Conservation (phyloP, 2,329 filamentous ascomycete genomes). For the Xylariaceae sp. region DNA sequence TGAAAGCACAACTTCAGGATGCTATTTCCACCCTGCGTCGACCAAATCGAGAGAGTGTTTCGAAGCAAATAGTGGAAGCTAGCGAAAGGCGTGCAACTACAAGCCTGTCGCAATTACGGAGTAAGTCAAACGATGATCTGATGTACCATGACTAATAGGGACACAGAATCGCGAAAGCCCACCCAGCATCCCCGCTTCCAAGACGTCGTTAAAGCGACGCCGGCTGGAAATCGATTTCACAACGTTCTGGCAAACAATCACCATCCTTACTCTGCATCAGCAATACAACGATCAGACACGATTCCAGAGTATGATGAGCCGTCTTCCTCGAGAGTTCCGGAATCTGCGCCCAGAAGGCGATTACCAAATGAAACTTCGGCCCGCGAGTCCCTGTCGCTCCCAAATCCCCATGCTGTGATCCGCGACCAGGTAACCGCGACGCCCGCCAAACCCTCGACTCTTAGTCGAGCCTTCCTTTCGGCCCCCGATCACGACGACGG, state of each 20-base stretch:
- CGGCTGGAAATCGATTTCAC: slow-evolving; percentile 53
- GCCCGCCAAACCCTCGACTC: slow-evolving; percentile 19
- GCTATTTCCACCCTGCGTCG: slow-evolving; percentile 73
- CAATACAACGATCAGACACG: slow-evolving; percentile 18
- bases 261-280: slow-evolving; percentile 26
- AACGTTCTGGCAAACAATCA: slow-evolving; percentile 39
- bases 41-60: slow-evolving; percentile 70
- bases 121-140: slow-evolving; percentile 37
- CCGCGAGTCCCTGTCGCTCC: slow-evolving; percentile 29
- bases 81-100: slow-evolving; percentile 58
- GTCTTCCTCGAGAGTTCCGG: slow-evolving; percentile 41
- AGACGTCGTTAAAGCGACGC: slow-evolving; percentile 56
- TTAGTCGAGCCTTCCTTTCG: slow-evolving; percentile 20
- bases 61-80: slow-evolving; percentile 64
- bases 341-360: slow-evolving; percentile 38
- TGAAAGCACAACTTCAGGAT: slow-evolving; percentile 69
- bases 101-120: slow-evolving; percentile 45
- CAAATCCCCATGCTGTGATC: slow-evolving; percentile 23
- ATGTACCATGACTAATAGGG: slow-evolving; percentile 28
- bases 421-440: slow-evolving; percentile 23
- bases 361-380: slow-evolving; percentile 32
- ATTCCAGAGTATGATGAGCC: slow-evolving; percentile 32
- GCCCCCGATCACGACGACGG: slow-evolving; percentile 25
- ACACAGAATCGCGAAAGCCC: slow-evolving; percentile 52
- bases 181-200: slow-evolving; percentile 37